Conservation (phyloP, 768 basidiomycete species). For the Lactarius trivialis region DNA sequence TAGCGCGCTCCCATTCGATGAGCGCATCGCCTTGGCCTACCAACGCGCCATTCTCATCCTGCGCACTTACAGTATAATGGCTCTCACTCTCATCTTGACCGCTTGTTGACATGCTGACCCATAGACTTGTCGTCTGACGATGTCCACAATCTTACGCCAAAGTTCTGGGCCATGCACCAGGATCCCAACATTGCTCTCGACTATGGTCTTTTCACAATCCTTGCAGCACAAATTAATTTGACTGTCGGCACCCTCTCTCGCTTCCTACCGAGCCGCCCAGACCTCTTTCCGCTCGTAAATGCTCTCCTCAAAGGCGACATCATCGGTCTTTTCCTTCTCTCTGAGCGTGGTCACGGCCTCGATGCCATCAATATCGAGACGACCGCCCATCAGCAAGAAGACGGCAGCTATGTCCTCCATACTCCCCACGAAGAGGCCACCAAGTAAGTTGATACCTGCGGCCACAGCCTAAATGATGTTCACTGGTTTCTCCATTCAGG, state of each 20-base stretch:
- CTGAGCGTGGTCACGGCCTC: constrained; percentile 51
- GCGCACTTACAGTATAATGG: constrained; percentile 11
- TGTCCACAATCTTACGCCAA: constrained; percentile 41
- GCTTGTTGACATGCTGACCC: neutral
- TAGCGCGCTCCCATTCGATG: constrained; percentile 1
- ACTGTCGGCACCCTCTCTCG: constrained; percentile 49
- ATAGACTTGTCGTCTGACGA: constrained; percentile 40
- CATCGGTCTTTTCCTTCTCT: constrained; percentile 25
- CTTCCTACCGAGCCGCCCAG: constrained; percentile 42
- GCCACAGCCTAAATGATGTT: constrained; percentile 1
- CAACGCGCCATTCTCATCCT: constrained; percentile 5
- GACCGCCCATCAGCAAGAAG: constrained; percentile 44
- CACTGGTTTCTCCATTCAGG: constrained; percentile 28
- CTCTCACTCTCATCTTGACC: neutral
- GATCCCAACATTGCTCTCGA: constrained; percentile 48
- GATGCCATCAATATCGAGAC: constrained; percentile 58
- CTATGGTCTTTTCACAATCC: constrained; percentile 46
- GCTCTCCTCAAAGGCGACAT: constrained; percentile 47
- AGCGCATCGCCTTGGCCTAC: constrained; percentile 12
- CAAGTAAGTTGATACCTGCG: constrained; percentile 36
- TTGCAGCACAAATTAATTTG: constrained; percentile 47
- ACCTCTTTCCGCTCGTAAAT: constrained; percentile 44
- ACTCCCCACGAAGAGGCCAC: constrained; percentile 53
- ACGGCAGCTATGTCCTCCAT: constrained; percentile 45
- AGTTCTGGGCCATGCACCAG: constrained; percentile 48